Evolutionary conservation across 768 basidiomycete genomes (phyloP), one percentile per base, ranked within the genome.

Genomic region (Tricholoma furcatifolium): DNA sequence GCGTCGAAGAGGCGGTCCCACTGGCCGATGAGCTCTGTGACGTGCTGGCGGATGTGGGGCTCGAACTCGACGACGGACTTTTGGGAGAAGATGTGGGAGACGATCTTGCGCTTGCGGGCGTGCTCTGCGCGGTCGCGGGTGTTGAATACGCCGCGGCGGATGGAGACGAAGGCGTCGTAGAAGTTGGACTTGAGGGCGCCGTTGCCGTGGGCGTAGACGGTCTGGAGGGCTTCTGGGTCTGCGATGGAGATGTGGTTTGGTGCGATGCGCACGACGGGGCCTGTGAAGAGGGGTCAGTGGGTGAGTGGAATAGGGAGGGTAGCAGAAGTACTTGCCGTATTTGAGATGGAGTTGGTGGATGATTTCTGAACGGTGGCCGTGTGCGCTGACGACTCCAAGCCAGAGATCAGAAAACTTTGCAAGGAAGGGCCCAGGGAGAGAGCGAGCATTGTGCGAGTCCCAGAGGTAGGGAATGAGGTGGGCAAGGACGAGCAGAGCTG

Each of bases 11-110:
- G 72, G 11, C 79, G 74, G 60, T 93, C 90, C 90, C 91, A 93
- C 62, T 92, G 88, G 14, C 65, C 65, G 54, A 92, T 65, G 51
- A 94, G 69, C 47, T 78, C 70, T 1, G 63, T 67, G 17, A 93
- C 78, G 60, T 88, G 83, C 1, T 73, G 61, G 4, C 80, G 73
- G 49, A 93, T 81, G 54, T 91, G 82, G 0, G 90, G 88, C 66
- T 94, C 91, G 55, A 96, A 95, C 60, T 91, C 88, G 53, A 90
- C 65, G 4, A 96, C 91, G 50, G 70, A 89, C 73, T 93, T 93
- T 64, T 88, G 87, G 1, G 86, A 85, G 70, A 91, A 91, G 61
- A 91, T 86, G 63, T 90, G 83, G 1, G 90, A 86, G 42, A 96
- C 81, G 55, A 97, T 90, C 72, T 96, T 96, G 72, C 92, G 85